A percentile compares a stretch with the other conserved stretches of the same genome.
Conservation (phyloP, 345 rosid genomes). For the Capsella bursapastoris region DNA sequence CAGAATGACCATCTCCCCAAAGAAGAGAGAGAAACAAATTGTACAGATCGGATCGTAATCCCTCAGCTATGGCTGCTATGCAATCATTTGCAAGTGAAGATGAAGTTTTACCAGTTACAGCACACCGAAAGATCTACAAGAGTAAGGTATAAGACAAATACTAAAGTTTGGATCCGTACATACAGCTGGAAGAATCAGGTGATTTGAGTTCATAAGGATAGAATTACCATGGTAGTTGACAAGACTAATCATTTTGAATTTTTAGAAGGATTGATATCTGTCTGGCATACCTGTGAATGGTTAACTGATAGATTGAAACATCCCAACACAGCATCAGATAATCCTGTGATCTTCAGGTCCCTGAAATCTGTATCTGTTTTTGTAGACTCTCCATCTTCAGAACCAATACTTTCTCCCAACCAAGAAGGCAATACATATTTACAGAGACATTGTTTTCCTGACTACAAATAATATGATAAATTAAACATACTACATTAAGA, state of each 20-base stretch:
- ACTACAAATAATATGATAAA: constrained; percentile 55
- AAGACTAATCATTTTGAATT: constrained; percentile 27
- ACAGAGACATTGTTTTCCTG: constrained; percentile 92
- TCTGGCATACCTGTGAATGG: constrained; percentile 68
- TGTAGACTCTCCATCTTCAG: constrained; percentile 55
- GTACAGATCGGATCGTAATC: constrained; percentile 67
- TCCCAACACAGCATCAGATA: constrained; percentile 86
- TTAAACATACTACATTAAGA: constrained; percentile 14
- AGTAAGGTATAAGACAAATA: constrained; percentile 33
- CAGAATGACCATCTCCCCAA: constrained; percentile 71
- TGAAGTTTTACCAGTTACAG: constrained; percentile 68
- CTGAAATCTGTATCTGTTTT: constrained; percentile 54
- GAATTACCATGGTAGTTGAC: constrained; percentile 20
- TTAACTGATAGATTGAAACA: constrained; percentile 74
- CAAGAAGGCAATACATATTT: constrained; percentile 71
- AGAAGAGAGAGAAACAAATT: constrained; percentile 77
- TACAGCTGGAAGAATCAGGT: constrained; percentile 27
- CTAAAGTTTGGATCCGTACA: constrained; percentile 4
- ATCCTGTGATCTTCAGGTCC: constrained; percentile 70
- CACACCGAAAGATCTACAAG: constrained; percentile 83
- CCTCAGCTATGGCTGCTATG: constrained; percentile 87
- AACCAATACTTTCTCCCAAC: constrained; percentile 54
- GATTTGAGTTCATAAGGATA: constrained; percentile 23
- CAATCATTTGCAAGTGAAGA: constrained; percentile 87
- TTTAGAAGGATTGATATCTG: constrained; percentile 17